Base-by-base conservation (phyloP, 768 basidiomycete species). In the Boletus edulis region DNA sequence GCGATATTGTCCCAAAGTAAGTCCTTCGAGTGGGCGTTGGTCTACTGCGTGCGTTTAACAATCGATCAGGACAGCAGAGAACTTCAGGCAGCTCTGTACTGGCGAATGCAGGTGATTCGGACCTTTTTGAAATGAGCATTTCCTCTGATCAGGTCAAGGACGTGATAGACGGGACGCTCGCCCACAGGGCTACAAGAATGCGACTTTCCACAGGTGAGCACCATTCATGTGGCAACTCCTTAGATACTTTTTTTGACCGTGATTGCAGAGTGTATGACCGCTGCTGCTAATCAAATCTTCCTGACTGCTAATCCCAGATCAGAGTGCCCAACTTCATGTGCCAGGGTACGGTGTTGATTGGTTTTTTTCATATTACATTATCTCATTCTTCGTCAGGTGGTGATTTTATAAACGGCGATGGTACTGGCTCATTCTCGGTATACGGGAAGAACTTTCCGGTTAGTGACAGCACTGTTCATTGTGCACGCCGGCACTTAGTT, bases 291-390 rank as follows among this genome's bases (percentile, higher is more conserved):
- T 17, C 43, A 34, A 40, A 17, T 45, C 24, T 41, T 39, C 12
- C 6, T 31, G 35, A 38, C 52, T 47, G n/a, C 52, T 56, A 31
- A 55, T 55, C 59, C 48, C 61, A 37, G 40, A 29, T 41, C 55
- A 92, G 90, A 15, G 89, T 92, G 20, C 89, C 86, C 7, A 91
- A 91, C 64, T 99, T 98, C 74, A 98, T 99, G 94, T 91, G 93
- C 61, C 95, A 98, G 82, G 94, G 94, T 69, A 62, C 31, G 39
- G 41, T 45, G 22, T 54, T 20, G 40, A 29, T 18, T 42, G 39
- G 20, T 17, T 38, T 47, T 47, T 35, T 41, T 31, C 32, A 20
- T 41, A 34, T 46, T 29, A 39, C 42, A 1, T 29, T 27, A 43
- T 13, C 42, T 54, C 37, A 57, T 45, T 15, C 40, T 42, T 50